Conservation (phyloP, 108 stramenopile genomes). For the Heterococcus sp. region DNA sequence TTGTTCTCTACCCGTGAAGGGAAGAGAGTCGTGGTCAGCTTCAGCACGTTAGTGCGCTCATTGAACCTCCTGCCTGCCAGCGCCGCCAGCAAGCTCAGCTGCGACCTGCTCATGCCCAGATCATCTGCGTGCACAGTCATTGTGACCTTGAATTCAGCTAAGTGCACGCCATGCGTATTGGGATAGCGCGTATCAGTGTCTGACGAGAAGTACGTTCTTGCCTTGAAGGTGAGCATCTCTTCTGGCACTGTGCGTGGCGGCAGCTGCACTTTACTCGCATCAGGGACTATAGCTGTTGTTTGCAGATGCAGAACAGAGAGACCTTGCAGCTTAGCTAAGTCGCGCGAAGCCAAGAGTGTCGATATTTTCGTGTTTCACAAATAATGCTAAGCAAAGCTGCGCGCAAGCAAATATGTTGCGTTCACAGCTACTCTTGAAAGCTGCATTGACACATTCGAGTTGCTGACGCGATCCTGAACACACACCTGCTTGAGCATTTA, state of each 20-base stretch:
- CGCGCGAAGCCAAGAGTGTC: no score
- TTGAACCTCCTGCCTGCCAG: slow-evolving; percentile 8
- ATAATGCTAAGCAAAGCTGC: no score
- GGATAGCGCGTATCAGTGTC: slow-evolving; percentile 26
- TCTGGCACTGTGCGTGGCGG: slow-evolving; percentile 23
- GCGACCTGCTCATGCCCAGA: background rate
- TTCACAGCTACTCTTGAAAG: no score
- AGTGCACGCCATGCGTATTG: slow-evolving; percentile 31
- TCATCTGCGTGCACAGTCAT: slow-evolving; percentile 1
- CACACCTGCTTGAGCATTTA: no score
- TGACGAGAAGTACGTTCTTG: slow-evolving; percentile 18
- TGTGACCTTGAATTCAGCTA: slow-evolving; percentile 38
- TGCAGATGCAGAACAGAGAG: no score
- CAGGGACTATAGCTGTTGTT: background rate
- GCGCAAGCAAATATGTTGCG: no score
- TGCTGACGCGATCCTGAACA: no score
- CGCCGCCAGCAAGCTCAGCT: background rate
- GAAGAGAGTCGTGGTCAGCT: slow-evolving; percentile 25
- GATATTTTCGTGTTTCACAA: no score
- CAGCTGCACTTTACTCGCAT: background rate
- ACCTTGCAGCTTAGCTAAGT: no score
- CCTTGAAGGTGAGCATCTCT: slow-evolving; percentile 13
- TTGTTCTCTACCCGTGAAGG: slow-evolving; percentile 44
- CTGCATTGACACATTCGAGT: no score
- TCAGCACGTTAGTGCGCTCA: background rate